A percentile compares a stretch with the other conserved stretches of the same genome.
phyloP scores from a whole-genome alignment of 129 eudicot genomes.

The Mikania micrantha region DNA sequence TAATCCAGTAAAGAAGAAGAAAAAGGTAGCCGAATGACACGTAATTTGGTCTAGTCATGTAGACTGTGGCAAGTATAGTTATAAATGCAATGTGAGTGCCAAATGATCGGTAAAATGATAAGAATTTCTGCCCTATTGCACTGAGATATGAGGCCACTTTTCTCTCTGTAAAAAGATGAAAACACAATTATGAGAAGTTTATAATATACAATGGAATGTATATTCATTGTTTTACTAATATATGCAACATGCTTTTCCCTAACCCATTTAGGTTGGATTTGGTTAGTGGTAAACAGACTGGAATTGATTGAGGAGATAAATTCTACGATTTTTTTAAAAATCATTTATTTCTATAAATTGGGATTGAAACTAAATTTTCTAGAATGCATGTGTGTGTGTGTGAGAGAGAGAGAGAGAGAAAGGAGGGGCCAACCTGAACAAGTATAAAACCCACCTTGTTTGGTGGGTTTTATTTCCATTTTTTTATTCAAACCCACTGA shows the following conservation, averaged over 20 bases:
- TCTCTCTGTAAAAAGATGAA: conserved; percentile 60
- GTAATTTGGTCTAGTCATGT: conserved; percentile 72
- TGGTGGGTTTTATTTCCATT: not conserved
- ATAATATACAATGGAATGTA: not conserved
- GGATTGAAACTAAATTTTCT: not conserved
- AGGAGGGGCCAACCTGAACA: not conserved
- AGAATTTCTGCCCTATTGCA: conserved; percentile 76
- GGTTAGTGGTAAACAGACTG: not conserved
- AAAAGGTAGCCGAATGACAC: conserved; percentile 84
- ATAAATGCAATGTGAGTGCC: conserved; percentile 83
- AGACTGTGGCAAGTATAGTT: conserved; percentile 85
- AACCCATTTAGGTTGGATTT: not conserved
- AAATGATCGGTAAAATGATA: conserved; percentile 70
- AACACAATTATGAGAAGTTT: not conserved
- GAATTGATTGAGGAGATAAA: not conserved
- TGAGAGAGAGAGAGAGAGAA: not conserved
- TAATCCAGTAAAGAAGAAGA: conserved; percentile 90
- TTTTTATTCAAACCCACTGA: not conserved
- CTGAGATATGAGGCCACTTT: conserved; percentile 81
- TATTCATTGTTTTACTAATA: not conserved
- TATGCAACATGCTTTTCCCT: not conserved
- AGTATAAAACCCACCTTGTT: not conserved
- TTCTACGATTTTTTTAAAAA: not conserved
- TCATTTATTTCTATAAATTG: not conserved
- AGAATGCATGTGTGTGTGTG: not conserved